phyloP scores from a whole-genome alignment of 2,329 filamentous ascomycete species.

The Xylariaceae sp. region DNA sequence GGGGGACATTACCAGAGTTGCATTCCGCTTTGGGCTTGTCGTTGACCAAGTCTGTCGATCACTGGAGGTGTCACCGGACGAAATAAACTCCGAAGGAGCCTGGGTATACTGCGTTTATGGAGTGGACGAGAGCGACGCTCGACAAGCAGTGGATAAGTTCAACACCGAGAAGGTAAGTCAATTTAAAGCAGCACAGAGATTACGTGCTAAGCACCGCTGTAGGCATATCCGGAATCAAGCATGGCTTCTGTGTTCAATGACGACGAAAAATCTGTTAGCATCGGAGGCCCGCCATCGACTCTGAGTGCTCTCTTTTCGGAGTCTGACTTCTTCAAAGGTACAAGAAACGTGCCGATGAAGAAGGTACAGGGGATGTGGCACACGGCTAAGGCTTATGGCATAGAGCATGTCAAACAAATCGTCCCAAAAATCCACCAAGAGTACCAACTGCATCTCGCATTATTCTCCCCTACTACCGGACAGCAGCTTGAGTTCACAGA shows the following conservation, averaged over 20 bases:
- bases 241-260: neutral
- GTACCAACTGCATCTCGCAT: neutral
- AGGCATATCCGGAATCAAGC: neutral
- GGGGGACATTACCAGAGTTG: neutral
- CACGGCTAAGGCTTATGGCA: neutral
- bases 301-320: neutral
- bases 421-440: neutral
- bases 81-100: neutral
- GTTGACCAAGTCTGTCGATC: neutral
- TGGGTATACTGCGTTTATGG: neutral
- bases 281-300: neutral
- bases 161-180: neutral
- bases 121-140: neutral
- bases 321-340: neutral
- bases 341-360: neutral
- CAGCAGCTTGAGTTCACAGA: neutral
- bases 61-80: neutral
- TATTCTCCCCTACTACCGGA: neutral
- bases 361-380: neutral
- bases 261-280: neutral
- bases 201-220: neutral
- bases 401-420: neutral
- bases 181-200: neutral
- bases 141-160: neutral
- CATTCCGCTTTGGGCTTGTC: neutral